Evolutionary conservation across 2,329 filamentous ascomycete genomes (phyloP).

Genomic region (Septoria linicola): DNA sequence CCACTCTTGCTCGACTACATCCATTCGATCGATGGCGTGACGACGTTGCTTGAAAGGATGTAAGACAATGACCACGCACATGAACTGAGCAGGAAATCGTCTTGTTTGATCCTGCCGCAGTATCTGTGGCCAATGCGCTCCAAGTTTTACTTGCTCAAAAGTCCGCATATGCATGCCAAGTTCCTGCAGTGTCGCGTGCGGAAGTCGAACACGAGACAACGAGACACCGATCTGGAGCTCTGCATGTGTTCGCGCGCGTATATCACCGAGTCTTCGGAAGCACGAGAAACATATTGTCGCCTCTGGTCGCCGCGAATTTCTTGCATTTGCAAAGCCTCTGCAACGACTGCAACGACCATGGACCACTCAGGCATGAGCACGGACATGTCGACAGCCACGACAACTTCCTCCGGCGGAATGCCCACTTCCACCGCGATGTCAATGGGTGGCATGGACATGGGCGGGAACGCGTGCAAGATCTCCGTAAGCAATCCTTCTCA

Average conservation of each 20-base stretch:
- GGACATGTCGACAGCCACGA: conserved; percentile 21
- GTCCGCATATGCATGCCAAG: conserved; percentile 14
- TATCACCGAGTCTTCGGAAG: no score
- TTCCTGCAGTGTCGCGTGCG: not conserved
- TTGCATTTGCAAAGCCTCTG: no score
- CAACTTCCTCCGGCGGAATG: conserved; percentile 15
- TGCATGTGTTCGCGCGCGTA: no score
- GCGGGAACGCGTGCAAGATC: conserved; percentile 39
- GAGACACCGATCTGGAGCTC: not conserved
- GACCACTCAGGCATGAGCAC: conserved; percentile 10
- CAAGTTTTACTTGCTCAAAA: conserved; percentile 14
- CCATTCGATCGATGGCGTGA: no score
- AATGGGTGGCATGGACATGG: conserved; percentile 29
- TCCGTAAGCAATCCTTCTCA: conserved; percentile 34
- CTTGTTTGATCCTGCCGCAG: no score
- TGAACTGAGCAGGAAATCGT: no score
- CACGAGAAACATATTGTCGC: no score
- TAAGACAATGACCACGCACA: no score
- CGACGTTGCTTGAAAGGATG: no score
- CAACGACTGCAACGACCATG: not conserved
- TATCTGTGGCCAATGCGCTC: not conserved
- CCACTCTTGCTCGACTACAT: no score
- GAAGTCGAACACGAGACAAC: not conserved
- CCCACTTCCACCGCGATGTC: conserved; percentile 26
- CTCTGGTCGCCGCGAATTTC: no score